These are phyloP conservation scores for Ustulina deusta DNA, from an alignment of 2,329 filamentous ascomycete genomes.

Conservation along the genomic window DNA sequence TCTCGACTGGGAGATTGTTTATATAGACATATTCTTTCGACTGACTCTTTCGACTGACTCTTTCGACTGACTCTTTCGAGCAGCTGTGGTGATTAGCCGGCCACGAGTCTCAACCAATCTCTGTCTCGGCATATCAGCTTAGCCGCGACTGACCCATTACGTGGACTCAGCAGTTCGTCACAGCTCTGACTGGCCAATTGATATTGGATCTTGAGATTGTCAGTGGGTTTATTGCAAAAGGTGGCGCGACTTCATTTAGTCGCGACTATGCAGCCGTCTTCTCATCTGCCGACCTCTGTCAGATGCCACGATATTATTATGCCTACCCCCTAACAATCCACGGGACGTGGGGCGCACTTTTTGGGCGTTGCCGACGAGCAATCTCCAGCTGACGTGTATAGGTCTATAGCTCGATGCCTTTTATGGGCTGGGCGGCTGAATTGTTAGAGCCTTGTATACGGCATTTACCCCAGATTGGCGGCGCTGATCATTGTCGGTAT, in stretches of 20 bases:
- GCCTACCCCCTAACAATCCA: slow-evolving; percentile 4
- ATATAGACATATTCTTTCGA: slow-evolving; percentile 18
- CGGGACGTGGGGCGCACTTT: background rate
- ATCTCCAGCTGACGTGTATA: background rate
- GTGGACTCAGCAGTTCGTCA: slow-evolving; percentile 15
- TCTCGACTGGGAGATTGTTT: background rate
- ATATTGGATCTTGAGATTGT: slow-evolving; percentile 4
- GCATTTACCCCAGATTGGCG: slow-evolving; percentile 31
- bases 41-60: no score
- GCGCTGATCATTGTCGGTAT: slow-evolving; percentile 27
- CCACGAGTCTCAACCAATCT: slow-evolving; percentile 24
- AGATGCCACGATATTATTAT: background rate
- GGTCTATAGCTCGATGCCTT: background rate
- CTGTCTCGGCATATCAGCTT: slow-evolving; percentile 33
- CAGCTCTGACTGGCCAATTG: slow-evolving; percentile 24
- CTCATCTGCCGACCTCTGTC: slow-evolving; percentile 29
- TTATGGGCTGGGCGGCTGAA: slow-evolving; percentile 24
- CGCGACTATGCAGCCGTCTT: background rate
- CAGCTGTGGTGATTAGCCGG: slow-evolving; percentile 25
- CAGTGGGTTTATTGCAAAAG: background rate
- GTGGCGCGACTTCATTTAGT: slow-evolving; percentile 28
- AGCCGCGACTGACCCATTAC: slow-evolving; percentile 33
- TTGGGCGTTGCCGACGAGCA: slow-evolving; percentile 5
- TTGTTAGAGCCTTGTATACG: slow-evolving; percentile 17
- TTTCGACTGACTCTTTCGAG: background rate